Conservation (phyloP, 768 basidiomycete genomes). For the Mycena kentingensis region DNA sequence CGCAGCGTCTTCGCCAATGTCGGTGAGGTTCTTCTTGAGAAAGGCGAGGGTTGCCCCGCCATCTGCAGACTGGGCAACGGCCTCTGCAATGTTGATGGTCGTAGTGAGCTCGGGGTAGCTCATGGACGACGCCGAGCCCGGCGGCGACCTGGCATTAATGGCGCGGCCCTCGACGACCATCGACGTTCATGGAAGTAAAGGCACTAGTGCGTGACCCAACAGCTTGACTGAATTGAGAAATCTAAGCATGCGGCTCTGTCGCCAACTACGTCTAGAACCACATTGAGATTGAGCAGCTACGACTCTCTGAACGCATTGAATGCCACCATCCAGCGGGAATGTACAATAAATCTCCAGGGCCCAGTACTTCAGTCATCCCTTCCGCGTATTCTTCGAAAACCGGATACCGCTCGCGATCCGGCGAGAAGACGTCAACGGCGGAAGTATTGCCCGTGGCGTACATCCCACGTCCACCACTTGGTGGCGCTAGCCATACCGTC, state of each 20-base stretch:
- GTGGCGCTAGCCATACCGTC: constrained; percentile 90
- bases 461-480: constrained; percentile 57
- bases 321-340: constrained; percentile 97
- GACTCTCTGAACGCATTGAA: constrained; percentile 80
- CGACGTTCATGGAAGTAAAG: no score
- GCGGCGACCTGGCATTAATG: no score
- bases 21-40: constrained; percentile 73
- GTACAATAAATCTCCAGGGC: constrained; percentile 84
- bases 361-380: constrained; percentile 63
- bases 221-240: no score
- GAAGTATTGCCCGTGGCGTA: constrained; percentile 83
- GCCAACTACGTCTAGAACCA: constrained; percentile 66
- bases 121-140: constrained; percentile 53
- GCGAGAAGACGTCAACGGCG: constrained; percentile 71
- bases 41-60: constrained; percentile 83
- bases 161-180: no score
- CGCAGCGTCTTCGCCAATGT: constrained; percentile 74
- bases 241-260: no score
- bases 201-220: no score
- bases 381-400: constrained; percentile 56
- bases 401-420: constrained; percentile 39
- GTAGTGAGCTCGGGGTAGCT: no score
- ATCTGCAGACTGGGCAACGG: constrained; percentile 68
- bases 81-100: constrained; percentile 67
- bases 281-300: constrained; percentile 87